Evolutionary conservation across 2,329 filamentous ascomycete species (phyloP), one percentile per base, ranked within the genome.

Genomic region (Sarocladium oryzae): DNA sequence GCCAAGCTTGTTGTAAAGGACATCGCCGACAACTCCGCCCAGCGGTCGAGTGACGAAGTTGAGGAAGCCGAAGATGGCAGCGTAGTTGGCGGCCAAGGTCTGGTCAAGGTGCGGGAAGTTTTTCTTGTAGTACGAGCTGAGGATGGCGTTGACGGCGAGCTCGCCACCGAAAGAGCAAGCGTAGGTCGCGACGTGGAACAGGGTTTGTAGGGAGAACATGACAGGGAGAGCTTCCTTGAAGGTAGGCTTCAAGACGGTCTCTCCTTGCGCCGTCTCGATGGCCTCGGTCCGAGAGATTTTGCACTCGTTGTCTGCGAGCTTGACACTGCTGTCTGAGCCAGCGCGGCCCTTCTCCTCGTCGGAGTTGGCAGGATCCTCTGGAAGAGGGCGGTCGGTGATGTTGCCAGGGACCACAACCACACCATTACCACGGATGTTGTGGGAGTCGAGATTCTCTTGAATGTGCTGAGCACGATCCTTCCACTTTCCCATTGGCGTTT

Each of bases 401-500:
- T 61, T 64, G 15, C 73, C 77, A 1, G 79, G 73, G 6, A 80
- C 67, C 37, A 74, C 69, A 35, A 82, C 76, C 28, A 84, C 68
- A 18, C 65, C 66, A 6, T 66, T 66, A 7, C 62, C 59, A 10
- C 60, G 57, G 26, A 73, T 58, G 9, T 70, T 68, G 58, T 79
- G 74, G 13, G 67, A 66, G 45, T 69, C 71, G 49, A 77, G 71
- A 64, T 74, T 78, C 56, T 78, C 74, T 51, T 79, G 70, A 1
- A 78, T 74, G 55, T 75, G 77, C 38, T 79, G 69, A 49, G 82
- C 75, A 26, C 89, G 82, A 35, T 92, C 85, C 6, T 79, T 78
- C 90, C 90, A 96, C 56, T 81, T 83, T 30, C 91, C 90, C 0
- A 82, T 86, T 0, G 90, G 90, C 0, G 88, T 91, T 62, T 96